Evolutionary conservation across 345 rosid genomes (phyloP).

Genomic region (Syzygium aromaticum): DNA sequence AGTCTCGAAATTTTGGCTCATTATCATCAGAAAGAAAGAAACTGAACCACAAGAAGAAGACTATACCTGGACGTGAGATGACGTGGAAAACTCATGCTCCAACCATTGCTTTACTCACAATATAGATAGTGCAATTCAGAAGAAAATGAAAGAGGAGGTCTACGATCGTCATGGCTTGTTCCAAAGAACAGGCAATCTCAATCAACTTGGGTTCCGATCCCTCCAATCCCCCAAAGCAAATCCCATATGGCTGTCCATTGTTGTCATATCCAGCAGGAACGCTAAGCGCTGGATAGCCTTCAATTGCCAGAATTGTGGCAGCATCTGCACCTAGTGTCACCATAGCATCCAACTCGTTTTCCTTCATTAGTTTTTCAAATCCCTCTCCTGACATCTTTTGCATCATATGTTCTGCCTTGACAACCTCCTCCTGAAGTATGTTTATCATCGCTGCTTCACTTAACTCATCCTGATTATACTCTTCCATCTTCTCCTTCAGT

Average conservation of each 20-base stretch:
- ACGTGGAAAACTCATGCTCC: no score
- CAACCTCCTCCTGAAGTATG: conserved; percentile 5
- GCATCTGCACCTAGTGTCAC: no score
- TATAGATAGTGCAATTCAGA: background rate
- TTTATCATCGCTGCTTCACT: conserved; percentile 15
- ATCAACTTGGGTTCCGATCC: background rate
- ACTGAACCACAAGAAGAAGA: no score
- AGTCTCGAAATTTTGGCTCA: no score
- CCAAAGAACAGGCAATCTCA: conserved; percentile 26
- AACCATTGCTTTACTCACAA: no score
- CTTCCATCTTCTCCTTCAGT: conserved; percentile 4
- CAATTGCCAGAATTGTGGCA: no score
- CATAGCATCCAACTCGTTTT: no score
- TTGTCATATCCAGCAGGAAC: conserved; percentile 11
- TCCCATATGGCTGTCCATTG: conserved; percentile 13
- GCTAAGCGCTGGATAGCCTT: background rate
- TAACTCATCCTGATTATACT: conserved; percentile 6
- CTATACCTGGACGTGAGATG: no score
- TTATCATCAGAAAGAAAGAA: no score
- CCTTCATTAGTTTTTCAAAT: no score
- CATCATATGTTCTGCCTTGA: background rate
- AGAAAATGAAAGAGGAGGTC: background rate
- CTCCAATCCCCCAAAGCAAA: conserved; percentile 1
- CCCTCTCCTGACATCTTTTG: conserved; percentile 6
- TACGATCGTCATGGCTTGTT: conserved; percentile 2